These are phyloP conservation scores for Arachis monticola DNA, from an alignment of 331 rosid genomes.

Conservation along the genomic window DNA sequence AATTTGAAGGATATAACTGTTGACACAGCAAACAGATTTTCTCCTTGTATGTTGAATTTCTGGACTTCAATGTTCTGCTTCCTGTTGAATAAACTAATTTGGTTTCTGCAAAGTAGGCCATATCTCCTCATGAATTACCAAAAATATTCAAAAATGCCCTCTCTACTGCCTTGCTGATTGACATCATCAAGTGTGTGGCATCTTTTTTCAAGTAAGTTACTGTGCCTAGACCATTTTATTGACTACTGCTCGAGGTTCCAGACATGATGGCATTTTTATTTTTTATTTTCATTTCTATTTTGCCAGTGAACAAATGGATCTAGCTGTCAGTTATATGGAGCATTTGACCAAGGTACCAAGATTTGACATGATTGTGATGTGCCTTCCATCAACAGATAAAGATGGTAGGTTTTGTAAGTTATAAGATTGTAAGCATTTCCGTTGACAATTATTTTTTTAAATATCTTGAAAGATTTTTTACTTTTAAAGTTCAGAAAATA, in stretches of 20 bases:
- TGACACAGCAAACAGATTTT: constrained; percentile 9
- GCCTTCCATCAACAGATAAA: constrained; percentile 68
- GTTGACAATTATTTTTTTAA: constrained; percentile 6
- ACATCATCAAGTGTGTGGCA: constrained; percentile 78
- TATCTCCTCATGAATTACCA: constrained; percentile 66
- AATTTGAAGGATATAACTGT: constrained; percentile 6
- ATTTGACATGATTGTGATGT: constrained; percentile 71
- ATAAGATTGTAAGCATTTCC: constrained; percentile 5
- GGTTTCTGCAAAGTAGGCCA: constrained; percentile 51
- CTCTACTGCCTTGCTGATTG: constrained; percentile 68
- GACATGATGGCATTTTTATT: constrained; percentile 21
- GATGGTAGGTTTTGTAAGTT: constrained; percentile 55
- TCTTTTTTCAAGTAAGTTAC: constrained; percentile 74
- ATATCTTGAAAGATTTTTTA: neutral
- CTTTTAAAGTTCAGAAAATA: constrained; percentile 13
- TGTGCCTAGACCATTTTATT: constrained; percentile 22
- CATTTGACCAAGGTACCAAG: constrained; percentile 74
- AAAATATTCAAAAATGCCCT: constrained; percentile 86
- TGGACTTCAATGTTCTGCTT: constrained; percentile 25
- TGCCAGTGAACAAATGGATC: constrained; percentile 77
- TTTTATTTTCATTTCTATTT: constrained; percentile 7
- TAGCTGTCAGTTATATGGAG: constrained; percentile 67
- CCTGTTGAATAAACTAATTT: constrained; percentile 15
- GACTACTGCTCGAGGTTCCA: constrained; percentile 21
- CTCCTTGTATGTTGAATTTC: constrained; percentile 26